Base-by-base conservation (phyloP, 352 stramenopile species). In the Phytophthora sansomeana region DNA sequence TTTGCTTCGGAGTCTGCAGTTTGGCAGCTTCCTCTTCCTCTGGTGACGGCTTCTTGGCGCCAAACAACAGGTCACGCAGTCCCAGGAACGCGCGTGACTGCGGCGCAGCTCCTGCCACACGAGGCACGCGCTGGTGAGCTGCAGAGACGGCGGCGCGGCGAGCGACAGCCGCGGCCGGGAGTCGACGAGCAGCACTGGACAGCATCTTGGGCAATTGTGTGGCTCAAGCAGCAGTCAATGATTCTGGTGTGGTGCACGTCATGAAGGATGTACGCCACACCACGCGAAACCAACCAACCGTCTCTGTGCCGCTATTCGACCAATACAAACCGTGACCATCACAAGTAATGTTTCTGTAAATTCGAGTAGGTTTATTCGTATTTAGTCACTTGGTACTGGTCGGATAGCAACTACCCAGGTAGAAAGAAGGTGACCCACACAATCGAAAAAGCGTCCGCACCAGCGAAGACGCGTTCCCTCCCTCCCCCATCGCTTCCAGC, bases 11-110 rank as follows among this genome's bases (percentile, higher is more conserved):
- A 41, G 56, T 17, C 17, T 52, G 16, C 14, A 24, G 24, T 50
- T 69, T 68, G 6, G 58, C 36, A 5, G 58, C 51, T 28, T 76
- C 52, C 10, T 81, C 59, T 8, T 74, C 47, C 14, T 71, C 33
- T 6, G 16, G 10, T 4, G 52, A 47, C 24, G 59, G 44, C 46
- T 83, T 85, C 58, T 85, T 85, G 43, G 72, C 61, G 19, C 81
- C 81, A 30, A 93, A 92, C 36, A 93, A 47, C 50, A 88, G 41
- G 6, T 92, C 85, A 46, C 77, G 81, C 39, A 92, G 67, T 0
- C 85, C 85, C 21, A 92, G 77, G 56, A 93, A 91, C 35, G 74
- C 42, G 16, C 85, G 83, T 35, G 67, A 43, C 41, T 91, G 84
- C 16, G 28, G 26, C 4, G 56, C 48, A 16, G 28, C 11, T 19